Base-by-base conservation (phyloP, 495 filamentous ascomycete species). In the Daldinia bambusicola region DNA sequence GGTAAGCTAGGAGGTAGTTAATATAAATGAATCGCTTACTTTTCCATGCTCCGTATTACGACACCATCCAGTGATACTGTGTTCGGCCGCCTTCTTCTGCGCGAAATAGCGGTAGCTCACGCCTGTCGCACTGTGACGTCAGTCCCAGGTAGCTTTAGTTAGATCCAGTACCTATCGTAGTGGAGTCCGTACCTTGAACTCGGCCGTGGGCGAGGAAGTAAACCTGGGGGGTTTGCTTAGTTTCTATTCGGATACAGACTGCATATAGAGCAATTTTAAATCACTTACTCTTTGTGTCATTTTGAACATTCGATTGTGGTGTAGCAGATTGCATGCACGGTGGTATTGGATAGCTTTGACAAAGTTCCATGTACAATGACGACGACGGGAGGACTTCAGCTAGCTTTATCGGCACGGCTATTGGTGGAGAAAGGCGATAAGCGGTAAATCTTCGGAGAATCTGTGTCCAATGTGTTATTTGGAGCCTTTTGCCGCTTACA, bases 51-150 rank as follows among this genome's bases (percentile, higher is more conserved):
- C 80, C 0, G 88, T 91, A 75, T 98, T 98, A 40, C 87, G 84
- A 16, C 94, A 92, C 84, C 87, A 95, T 50, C 94, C 94, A 1
- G 90, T 95, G 6, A 98, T 71, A 2, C 81, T 83, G 69, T 90
- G 82, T 34, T 84, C 83, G 2, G 77, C 78, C 2, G 94, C 94
- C 66, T 89, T 87, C 69, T 89, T 88, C 60, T 86, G 84, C 0
- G 93, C 89, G 74, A 91, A 96, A 75, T 88, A 91, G 86, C 90
- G 89, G 78, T 90, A 93, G 67, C 87, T 90, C 67, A 93, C 91
- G 58, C 91, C 90, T 92, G 52, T 55, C 43, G 38, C 2, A 12
- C 31, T 20, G 58, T 72, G 63, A 73, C 71, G 67, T 75, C 61
- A 77, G n/a, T n/a, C n/a, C n/a, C n/a, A n/a, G n/a, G n/a, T n/a